A percentile compares a stretch with the other conserved stretches of the same genome.
Evolutionary conservation across 2,329 filamentous ascomycete species (phyloP).

Genomic region (Talaromyces sp.): DNA sequence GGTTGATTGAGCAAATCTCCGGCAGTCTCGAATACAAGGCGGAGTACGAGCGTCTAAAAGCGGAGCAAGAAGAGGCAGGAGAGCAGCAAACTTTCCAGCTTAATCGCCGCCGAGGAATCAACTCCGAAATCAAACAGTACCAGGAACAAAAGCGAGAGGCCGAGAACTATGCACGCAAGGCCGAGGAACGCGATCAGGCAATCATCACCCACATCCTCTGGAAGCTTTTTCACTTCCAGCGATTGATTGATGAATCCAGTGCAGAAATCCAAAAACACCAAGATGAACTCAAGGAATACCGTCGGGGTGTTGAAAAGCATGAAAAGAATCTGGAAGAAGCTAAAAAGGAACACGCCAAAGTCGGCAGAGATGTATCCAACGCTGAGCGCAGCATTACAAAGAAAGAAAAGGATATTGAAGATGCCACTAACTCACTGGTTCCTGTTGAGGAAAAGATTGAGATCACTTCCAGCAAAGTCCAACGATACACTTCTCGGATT

Average conservation of each 20-base stretch:
- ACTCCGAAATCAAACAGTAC: constrained; percentile 96
- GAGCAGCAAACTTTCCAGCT: constrained; percentile 88
- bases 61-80: constrained; percentile 75
- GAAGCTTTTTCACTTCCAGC: constrained; percentile 95
- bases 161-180: constrained; percentile 86
- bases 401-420: constrained; percentile 83
- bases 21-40: constrained; percentile 91
- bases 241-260: constrained; percentile 85
- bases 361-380: constrained; percentile 69
- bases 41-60: constrained; percentile 88
- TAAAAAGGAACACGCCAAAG: constrained; percentile 73
- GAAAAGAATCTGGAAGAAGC: constrained; percentile 75
- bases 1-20: constrained; percentile 94
- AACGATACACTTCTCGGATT: constrained; percentile 63
- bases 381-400: constrained; percentile 79
- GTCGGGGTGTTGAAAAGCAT: constrained; percentile 79
- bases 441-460: constrained; percentile 90
- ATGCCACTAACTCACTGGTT: constrained; percentile 76
- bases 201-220: constrained; percentile 91
- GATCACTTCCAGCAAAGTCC: constrained; percentile 67
- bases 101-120: constrained; percentile 85
- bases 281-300: constrained; percentile 88
- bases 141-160: constrained; percentile 95
- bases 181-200: constrained; percentile 82
- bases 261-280: constrained; percentile 88